A percentile compares a stretch with the other conserved stretches of the same genome.
Evolutionary conservation across 108 stramenopile species (phyloP).

Genomic region (Stephanodiscus minutulus): DNA sequence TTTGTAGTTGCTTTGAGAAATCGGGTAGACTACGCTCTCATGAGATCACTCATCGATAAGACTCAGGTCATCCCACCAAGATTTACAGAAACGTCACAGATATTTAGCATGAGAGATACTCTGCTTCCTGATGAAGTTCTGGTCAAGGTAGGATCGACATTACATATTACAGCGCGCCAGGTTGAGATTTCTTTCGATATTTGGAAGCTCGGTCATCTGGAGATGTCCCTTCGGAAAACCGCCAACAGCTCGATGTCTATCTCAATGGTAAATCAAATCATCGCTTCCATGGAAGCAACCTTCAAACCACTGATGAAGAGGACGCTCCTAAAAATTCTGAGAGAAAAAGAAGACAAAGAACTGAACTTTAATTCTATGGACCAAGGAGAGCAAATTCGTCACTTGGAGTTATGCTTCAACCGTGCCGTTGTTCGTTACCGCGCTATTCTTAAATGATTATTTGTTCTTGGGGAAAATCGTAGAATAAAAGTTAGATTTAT

Average conservation of each 20-base stretch:
- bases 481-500: background rate
- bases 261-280: slow-evolving; percentile 2
- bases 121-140: slow-evolving; percentile 49
- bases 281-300: slow-evolving; percentile 16
- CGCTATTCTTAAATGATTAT: slow-evolving; percentile 1
- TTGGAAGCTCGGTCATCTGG: slow-evolving; percentile 40
- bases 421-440: slow-evolving; percentile 21
- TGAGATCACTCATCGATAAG: slow-evolving; percentile 13
- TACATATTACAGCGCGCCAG: slow-evolving; percentile 64
- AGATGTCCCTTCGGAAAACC: slow-evolving; percentile 14
- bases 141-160: slow-evolving; percentile 28
- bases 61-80: slow-evolving; percentile 11
- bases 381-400: slow-evolving; percentile 5
- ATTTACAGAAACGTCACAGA: slow-evolving; percentile 6
- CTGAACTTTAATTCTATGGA: slow-evolving; percentile 9
- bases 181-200: slow-evolving; percentile 71
- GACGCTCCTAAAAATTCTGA: slow-evolving; percentile 20
- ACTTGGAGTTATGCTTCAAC: slow-evolving; percentile 16
- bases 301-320: slow-evolving; percentile 43
- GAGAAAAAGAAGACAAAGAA: slow-evolving; percentile 10
- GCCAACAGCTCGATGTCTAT: slow-evolving; percentile 5
- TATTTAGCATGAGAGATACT: slow-evolving; percentile 21
- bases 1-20: slow-evolving; percentile 51
- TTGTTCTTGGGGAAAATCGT: background rate
- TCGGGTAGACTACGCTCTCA: slow-evolving; percentile 55